These are phyloP conservation scores for Lipomyces chichibuensis DNA, from an alignment of 805 yeast species.

Conservation along the genomic window DNA sequence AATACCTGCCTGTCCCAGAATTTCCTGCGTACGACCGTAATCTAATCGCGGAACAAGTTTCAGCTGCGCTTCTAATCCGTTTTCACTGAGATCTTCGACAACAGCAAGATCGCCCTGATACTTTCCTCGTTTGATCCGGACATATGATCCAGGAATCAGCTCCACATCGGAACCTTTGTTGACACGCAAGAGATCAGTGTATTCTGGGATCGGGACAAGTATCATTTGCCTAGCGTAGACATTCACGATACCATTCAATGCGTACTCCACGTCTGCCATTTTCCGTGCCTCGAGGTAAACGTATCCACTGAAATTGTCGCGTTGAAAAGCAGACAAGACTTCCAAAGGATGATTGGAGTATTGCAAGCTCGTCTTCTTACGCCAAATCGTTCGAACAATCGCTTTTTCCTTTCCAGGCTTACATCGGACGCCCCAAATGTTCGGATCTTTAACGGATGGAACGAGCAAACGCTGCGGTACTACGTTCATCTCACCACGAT, in stretches of 20 bases:
- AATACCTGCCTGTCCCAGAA: conserved; percentile 38
- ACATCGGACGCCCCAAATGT: conserved; percentile 93
- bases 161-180: conserved; percentile 85
- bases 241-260: conserved; percentile 86
- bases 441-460: conserved; percentile 96
- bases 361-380: conserved; percentile 78
- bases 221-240: conserved; percentile 74
- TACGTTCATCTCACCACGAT: conserved; percentile 80
- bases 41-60: conserved; percentile 92
- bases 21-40: conserved; percentile 62
- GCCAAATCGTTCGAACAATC: conserved; percentile 77
- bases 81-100: conserved; percentile 90
- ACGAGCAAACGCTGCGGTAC: conserved; percentile 91
- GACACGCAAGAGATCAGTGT: conserved; percentile 89
- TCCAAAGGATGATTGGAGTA: conserved; percentile 78
- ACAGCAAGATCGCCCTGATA: conserved; percentile 92
- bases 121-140: conserved; percentile 85
- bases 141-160: conserved; percentile 88
- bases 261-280: conserved; percentile 87
- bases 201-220: conserved; percentile 92
- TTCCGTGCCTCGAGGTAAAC: conserved; percentile 92
- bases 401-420: conserved; percentile 93
- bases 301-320: conserved; percentile 91
- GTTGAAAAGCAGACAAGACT: conserved; percentile 86
- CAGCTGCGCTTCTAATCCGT: conserved; percentile 92